Conservation (phyloP, 805 yeast species). For the Saturnispora quitensis region DNA sequence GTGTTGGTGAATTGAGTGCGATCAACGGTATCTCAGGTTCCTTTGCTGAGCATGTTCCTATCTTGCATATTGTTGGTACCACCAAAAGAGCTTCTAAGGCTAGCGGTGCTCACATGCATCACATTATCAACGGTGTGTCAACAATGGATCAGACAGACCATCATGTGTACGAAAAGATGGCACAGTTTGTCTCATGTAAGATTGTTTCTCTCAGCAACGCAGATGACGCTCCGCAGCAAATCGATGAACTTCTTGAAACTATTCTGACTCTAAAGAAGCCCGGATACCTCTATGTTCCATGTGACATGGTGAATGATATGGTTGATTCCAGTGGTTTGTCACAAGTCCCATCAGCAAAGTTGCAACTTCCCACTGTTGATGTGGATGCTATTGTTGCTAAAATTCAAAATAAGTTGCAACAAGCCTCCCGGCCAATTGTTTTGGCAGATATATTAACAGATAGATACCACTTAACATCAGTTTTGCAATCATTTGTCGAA, state of each 20-base stretch:
- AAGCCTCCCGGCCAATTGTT: slow-evolving; percentile 50
- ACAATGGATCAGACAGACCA: slow-evolving; percentile 49
- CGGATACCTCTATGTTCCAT: slow-evolving; percentile 73
- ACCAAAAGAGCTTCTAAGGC: slow-evolving; percentile 33
- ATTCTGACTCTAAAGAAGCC: slow-evolving; percentile 60
- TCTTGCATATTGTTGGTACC: slow-evolving; percentile 80
- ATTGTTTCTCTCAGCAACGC: slow-evolving; percentile 41
- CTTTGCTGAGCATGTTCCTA: slow-evolving; percentile 70
- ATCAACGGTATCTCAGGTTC: slow-evolving; percentile 78
- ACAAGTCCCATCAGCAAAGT: slow-evolving; percentile 14
- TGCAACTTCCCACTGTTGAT: slow-evolving; percentile 19
- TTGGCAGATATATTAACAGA: slow-evolving; percentile 64
- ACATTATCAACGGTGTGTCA: slow-evolving; percentile 45
- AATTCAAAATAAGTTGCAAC: slow-evolving; percentile 44
- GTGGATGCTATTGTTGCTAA: slow-evolving; percentile 19
- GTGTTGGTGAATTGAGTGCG: slow-evolving; percentile 86
- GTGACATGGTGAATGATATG: slow-evolving; percentile 46
- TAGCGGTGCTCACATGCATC: slow-evolving; percentile 39
- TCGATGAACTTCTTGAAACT: slow-evolving; percentile 56
- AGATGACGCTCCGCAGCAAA: slow-evolving; percentile 42
- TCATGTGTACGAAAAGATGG: slow-evolving; percentile 55
- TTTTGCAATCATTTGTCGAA: slow-evolving; percentile 41
- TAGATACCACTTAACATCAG: slow-evolving; percentile 42
- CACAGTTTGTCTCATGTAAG: slow-evolving; percentile 45
- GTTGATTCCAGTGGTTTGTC: slow-evolving; percentile 29